phyloP scores from a whole-genome alignment of 2,329 filamentous ascomycete genomes.

The Claviceps paspali region DNA sequence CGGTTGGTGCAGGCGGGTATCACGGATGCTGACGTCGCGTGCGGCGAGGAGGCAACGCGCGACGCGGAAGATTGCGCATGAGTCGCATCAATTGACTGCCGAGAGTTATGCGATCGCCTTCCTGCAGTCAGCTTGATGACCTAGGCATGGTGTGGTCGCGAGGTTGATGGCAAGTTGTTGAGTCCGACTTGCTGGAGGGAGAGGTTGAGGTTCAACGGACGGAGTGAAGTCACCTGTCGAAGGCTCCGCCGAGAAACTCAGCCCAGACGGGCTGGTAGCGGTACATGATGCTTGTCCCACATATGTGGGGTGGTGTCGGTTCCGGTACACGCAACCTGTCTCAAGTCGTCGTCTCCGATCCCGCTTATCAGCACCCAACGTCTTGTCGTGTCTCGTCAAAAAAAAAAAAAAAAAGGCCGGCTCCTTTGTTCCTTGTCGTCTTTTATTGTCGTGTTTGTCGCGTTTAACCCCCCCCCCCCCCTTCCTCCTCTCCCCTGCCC shows the following conservation, averaged over 20 bases:
- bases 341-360: too few relatives aligned
- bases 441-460: too few relatives aligned
- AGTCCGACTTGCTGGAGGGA: constrained; percentile 12
- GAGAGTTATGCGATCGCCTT: constrained; percentile 26
- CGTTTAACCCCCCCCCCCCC: too few relatives aligned
- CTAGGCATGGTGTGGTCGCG: constrained; percentile 23
- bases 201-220: constrained; percentile 15
- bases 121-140: constrained; percentile 27
- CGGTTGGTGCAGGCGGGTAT: constrained; percentile 7
- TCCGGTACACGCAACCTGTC: too few relatives aligned
- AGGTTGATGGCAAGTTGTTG: constrained; percentile 23
- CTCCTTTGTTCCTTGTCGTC: too few relatives aligned
- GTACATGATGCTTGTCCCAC: too few relatives aligned
- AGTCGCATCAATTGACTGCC: constrained; percentile 25
- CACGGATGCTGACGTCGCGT: constrained; percentile 25
- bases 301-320: too few relatives aligned
- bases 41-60: constrained; percentile 30
- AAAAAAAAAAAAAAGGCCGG: too few relatives aligned
- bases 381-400: too few relatives aligned
- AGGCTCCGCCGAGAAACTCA: constrained; percentile 14
- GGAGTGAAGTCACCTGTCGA: constrained; percentile 16
- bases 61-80: constrained; percentile 26
- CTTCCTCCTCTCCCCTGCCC: too few relatives aligned
- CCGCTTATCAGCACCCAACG: too few relatives aligned
- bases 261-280: too few relatives aligned